Evolutionary conservation across 805 yeast genomes (phyloP), one percentile per base, ranked within the genome.

Genomic region (Candida nemodendra): DNA sequence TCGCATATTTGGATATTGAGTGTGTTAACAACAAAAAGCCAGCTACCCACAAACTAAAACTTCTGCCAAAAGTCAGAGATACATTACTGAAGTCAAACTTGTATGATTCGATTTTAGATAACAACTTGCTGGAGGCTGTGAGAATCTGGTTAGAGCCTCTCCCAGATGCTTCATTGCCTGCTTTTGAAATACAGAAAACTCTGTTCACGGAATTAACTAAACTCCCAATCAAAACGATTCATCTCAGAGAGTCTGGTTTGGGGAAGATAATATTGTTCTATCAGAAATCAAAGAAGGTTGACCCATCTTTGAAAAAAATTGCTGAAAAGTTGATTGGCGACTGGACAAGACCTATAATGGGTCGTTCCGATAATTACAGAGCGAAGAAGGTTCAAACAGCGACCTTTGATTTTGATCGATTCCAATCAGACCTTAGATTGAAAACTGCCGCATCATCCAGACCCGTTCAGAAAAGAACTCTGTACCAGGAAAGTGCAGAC

Each of bases 311-410:
- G 57, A 89, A 91, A 61, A 81, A 95, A 59, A 72, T 82, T 27
- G 98, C 96, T 5, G 98, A 93, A 57, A 80, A 80, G 57, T 69
- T 93, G 44, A 84, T 93, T 49, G 96, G 96, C 18, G 95, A 89
- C 61, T 93, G 99, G 99, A 91, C 97, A 7, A 78, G 99, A 65
- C 99, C 99, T 30, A 88, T 93, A 45, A 86, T 93, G 74, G 95
- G 95, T 50, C 83, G 95, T 44, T 83, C 95, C 3, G 98, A 91
- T 63, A 88, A 90, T 53, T 91, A 90, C 69, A 81, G 93, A 61
- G 96, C 91, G 63, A 81, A 86, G 65, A 71, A 78, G 44, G 81
- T 91, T 44, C 75, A 74, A 52, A 74, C 80, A 44, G 75, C 78
- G 44, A 78, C 77, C 31, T 89, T 85, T 64, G 84, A 83, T 60